These are phyloP conservation scores for Adansonia grandidieri DNA, from an alignment of 441 rosid species.

Conservation along the genomic window DNA sequence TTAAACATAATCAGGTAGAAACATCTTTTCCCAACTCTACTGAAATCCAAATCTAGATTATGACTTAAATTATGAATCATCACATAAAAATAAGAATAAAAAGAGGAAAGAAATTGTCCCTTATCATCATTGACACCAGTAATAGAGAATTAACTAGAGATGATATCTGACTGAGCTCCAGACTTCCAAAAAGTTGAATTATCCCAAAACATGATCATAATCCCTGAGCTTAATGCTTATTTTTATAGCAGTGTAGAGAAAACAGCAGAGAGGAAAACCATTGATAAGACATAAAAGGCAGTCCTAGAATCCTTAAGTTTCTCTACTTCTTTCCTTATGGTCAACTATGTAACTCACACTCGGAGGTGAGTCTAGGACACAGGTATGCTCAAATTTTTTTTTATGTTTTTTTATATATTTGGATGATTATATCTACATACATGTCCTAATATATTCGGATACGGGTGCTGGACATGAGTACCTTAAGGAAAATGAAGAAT, in stretches of 20 bases:
- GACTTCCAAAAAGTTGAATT: not conserved
- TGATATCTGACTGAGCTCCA: not conserved
- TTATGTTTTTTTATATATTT: too few relatives aligned
- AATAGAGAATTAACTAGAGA: not conserved
- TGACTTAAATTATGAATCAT: slow-evolving; percentile 8
- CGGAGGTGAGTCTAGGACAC: too few relatives aligned
- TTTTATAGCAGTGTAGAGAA: slow-evolving; percentile 9
- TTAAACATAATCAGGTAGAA: not conserved
- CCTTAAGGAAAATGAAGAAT: too few relatives aligned
- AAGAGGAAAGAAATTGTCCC: not conserved
- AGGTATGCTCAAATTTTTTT: too few relatives aligned
- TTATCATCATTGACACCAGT: slow-evolving; percentile 10
- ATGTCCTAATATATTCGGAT: too few relatives aligned
- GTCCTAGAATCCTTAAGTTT: not conserved
- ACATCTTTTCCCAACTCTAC: not conserved
- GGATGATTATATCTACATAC: too few relatives aligned
- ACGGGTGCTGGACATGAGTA: too few relatives aligned
- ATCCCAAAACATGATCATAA: not conserved
- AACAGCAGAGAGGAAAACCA: slow-evolving; percentile 1
- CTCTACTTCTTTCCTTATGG: slow-evolving; percentile 7
- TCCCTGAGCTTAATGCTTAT: not conserved
- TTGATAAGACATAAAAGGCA: not conserved
- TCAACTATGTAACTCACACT: too few relatives aligned
- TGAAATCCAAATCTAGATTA: slow-evolving; percentile 6
- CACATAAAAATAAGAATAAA: slow-evolving; percentile 4